Percentiles rank a stretch among this genome's conserved stretches.
These are phyloP conservation scores for Hypericum androsaemum DNA, from an alignment of 345 rosid species.

Conservation along the genomic window DNA sequence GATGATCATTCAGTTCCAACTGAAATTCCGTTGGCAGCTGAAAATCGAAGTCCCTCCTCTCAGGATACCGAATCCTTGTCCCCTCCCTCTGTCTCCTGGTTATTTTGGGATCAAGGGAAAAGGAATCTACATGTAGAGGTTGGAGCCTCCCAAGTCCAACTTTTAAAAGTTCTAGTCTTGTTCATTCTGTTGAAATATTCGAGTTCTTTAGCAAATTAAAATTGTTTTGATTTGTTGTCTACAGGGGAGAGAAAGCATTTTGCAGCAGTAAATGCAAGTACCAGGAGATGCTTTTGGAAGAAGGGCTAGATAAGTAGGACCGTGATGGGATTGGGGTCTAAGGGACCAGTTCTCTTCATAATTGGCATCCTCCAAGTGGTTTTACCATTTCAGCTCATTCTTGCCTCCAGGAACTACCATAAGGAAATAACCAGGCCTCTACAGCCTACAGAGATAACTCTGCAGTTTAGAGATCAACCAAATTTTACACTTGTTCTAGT, in stretches of 20 bases:
- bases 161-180: conserved; percentile 6
- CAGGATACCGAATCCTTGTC: conserved; percentile 23
- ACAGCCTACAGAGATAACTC: no score
- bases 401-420: no score
- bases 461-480: no score
- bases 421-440: no score
- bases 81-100: conserved; percentile 41
- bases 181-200: conserved; percentile 6
- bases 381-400: no score
- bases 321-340: neutral
- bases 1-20: no score
- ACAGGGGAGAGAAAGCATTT: conserved; percentile 84
- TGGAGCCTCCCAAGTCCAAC: no score
- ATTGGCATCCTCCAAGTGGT: no score
- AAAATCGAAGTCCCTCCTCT: conserved; percentile 70
- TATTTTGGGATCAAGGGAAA: conserved; percentile 67
- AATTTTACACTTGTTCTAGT: no score
- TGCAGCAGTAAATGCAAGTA: conserved; percentile 83
- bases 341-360: no score
- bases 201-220: neutral
- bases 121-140: conserved; percentile 94
- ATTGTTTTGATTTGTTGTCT: conserved; percentile 3
- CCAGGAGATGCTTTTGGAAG: conserved; percentile 59
- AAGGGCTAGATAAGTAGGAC: conserved; percentile 14
- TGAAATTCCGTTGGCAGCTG: conserved; percentile 75